Percentiles rank a stretch among this genome's conserved stretches.
Conservation (phyloP, 768 basidiomycete genomes). For the Boletales sp. region DNA sequence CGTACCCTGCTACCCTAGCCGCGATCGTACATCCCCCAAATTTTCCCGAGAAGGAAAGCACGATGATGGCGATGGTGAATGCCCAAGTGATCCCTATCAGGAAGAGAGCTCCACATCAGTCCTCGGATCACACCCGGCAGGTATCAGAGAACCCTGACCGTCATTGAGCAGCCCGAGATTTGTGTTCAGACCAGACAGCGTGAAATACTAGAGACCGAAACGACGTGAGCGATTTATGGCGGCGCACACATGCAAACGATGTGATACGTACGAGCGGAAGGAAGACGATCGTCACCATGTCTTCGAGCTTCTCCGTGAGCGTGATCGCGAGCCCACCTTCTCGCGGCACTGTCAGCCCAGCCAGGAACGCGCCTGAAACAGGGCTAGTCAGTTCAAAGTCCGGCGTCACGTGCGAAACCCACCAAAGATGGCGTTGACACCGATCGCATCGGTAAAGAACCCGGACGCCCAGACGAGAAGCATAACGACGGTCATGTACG, state of each 20-base stretch:
- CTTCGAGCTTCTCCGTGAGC: conserved; percentile 95
- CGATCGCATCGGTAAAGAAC: conserved; percentile 92
- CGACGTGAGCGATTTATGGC: background rate
- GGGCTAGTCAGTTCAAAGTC: background rate
- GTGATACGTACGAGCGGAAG: conserved; percentile 61
- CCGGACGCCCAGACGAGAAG: conserved; percentile 80
- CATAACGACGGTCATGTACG: conserved; percentile 86
- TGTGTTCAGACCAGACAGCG: conserved; percentile 86
- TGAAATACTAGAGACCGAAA: conserved; percentile 66
- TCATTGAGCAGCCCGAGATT: conserved; percentile 80
- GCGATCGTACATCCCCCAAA: conserved; percentile 81
- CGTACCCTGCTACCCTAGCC: conserved; percentile 66
- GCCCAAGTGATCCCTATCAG: conserved; percentile 76
- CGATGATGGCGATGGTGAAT: conserved; percentile 76
- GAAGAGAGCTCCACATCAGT: background rate
- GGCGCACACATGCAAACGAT: background rate
- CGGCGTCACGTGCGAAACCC: conserved; percentile 5
- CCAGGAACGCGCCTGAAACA: conserved; percentile 68
- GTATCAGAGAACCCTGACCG: conserved; percentile 40
- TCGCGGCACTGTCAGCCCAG: conserved; percentile 79
- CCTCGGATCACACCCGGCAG: background rate
- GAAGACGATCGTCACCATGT: conserved; percentile 88
- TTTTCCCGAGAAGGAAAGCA: conserved; percentile 81
- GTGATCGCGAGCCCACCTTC: conserved; percentile 83
- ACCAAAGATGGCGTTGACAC: conserved; percentile 91